Evolutionary conservation across 306 rosid genomes (phyloP).

Genomic region (Fagus sylvatica): DNA sequence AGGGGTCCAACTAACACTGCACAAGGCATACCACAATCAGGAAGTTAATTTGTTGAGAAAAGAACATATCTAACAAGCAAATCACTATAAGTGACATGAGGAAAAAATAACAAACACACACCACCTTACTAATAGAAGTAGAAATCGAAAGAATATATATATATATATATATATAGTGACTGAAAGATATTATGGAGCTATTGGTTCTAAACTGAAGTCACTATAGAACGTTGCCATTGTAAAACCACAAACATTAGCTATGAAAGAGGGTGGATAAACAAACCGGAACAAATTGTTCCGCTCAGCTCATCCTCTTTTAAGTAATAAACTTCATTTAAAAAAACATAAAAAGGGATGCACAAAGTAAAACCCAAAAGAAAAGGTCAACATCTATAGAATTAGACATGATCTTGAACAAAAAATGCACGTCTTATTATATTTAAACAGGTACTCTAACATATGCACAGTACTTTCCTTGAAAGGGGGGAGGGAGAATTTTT

Average conservation of each 20-base stretch:
- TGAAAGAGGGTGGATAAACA: not conserved
- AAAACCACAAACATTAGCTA: not conserved
- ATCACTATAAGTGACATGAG: not conserved
- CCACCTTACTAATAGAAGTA: not conserved
- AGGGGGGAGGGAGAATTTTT: not conserved
- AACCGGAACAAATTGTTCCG: not conserved
- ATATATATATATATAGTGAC: not conserved
- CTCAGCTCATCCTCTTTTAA: slow-evolving; percentile 8
- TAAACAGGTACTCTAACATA: too few species aligned
- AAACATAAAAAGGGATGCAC: not conserved
- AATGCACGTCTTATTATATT: not conserved
- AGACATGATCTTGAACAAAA: not conserved
- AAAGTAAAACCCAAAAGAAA: not conserved
- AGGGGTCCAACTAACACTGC: slow-evolving; percentile 98
- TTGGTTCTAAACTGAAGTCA: slow-evolving; percentile 9
- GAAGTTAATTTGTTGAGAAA: slow-evolving; percentile 32
- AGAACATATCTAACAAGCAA: slow-evolving; percentile 18
- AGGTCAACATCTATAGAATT: too few species aligned
- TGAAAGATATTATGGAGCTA: slow-evolving; percentile 1
- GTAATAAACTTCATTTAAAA: not conserved
- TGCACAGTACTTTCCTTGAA: too few species aligned
- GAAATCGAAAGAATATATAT: not conserved
- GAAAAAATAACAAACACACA: slow-evolving; percentile 15
- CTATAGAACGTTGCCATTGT: not conserved
- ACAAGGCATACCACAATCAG: slow-evolving; percentile 35